These are phyloP conservation scores for Ceratocystis alfenasii DNA, from an alignment of 2,329 filamentous ascomycete genomes.

Conservation along the genomic window DNA sequence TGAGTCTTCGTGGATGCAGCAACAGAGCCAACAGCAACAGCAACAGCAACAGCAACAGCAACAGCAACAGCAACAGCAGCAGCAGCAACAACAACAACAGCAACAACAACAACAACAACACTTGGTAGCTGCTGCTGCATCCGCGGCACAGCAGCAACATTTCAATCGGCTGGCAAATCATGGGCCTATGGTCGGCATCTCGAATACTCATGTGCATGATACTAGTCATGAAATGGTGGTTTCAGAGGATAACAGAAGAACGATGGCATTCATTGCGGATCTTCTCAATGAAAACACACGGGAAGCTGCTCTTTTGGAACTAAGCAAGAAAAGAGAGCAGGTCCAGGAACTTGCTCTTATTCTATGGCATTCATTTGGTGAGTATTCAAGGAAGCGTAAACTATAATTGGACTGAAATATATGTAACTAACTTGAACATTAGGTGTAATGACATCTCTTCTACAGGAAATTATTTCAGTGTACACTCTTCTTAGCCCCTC, in stretches of 20 bases:
- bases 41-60: conserved; percentile 52
- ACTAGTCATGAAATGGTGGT: conserved; percentile 49
- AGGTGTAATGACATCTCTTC: conserved; percentile 96
- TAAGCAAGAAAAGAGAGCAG: conserved; percentile 98
- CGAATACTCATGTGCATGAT: conserved; percentile 42
- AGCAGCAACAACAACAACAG: conserved; percentile 51
- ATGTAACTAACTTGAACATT: conserved; percentile 11
- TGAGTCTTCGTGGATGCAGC: conserved; percentile 51
- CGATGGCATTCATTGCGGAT: conserved; percentile 87
- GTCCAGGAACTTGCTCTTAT: conserved; percentile 93
- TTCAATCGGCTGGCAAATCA: conserved; percentile 63
- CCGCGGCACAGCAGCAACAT: conserved; percentile 45
- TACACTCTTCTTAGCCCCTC: conserved; percentile 94
- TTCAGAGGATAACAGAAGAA: conserved; percentile 81
- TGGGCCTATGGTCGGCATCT: conserved; percentile 28
- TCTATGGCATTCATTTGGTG: conserved; percentile 96
- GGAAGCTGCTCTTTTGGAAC: conserved; percentile 81
- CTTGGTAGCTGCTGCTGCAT: conserved; percentile 44
- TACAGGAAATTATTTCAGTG: conserved; percentile 98
- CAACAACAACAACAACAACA: conserved; percentile 44
- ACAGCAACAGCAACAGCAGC: conserved; percentile 59
- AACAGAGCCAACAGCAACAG: conserved; percentile 45
- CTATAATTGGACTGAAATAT: not conserved
- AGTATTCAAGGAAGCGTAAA: conserved; percentile 10
- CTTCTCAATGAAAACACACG: conserved; percentile 76